These are phyloP conservation scores for Starmerella kuoi DNA, from an alignment of 805 yeast genomes.

Conservation along the genomic window DNA sequence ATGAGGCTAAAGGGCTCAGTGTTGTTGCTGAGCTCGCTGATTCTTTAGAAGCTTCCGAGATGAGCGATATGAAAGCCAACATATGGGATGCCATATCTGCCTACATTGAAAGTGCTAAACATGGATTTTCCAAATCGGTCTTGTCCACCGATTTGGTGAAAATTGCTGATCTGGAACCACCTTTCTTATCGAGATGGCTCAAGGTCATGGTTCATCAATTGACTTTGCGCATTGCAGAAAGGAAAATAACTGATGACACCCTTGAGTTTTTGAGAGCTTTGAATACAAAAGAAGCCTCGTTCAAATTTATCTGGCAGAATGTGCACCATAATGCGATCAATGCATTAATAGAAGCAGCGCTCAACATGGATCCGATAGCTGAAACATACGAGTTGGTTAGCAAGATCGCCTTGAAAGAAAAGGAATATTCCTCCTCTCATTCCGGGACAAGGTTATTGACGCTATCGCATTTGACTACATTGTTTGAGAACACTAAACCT, in stretches of 20 bases:
- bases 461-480: slow-evolving; percentile 5
- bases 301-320: slow-evolving; percentile 6
- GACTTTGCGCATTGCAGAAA: slow-evolving; percentile 17
- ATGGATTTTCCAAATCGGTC: slow-evolving; percentile 1
- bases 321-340: slow-evolving; percentile 22
- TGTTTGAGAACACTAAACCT: slow-evolving; percentile 5
- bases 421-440: neutral
- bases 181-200: slow-evolving; percentile 15
- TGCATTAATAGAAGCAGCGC: slow-evolving; percentile 25
- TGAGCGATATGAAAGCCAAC: neutral
- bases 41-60: neutral
- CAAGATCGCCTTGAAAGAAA: neutral
- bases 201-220: slow-evolving; percentile 19
- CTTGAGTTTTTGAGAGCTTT: slow-evolving; percentile 1
- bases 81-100: slow-evolving; percentile 2
- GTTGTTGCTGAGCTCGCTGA: neutral
- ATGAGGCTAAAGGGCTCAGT: neutral
- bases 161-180: neutral
- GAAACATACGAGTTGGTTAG: slow-evolving; percentile 38
- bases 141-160: slow-evolving; percentile 1
- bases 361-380: slow-evolving; percentile 33
- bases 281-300: neutral
- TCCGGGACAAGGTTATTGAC: neutral
- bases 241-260: neutral
- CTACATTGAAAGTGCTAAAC: slow-evolving; percentile 9